These are phyloP conservation scores for Vitis hybrid DNA, from an alignment of 177 flowering plant species.

Conservation along the genomic window DNA sequence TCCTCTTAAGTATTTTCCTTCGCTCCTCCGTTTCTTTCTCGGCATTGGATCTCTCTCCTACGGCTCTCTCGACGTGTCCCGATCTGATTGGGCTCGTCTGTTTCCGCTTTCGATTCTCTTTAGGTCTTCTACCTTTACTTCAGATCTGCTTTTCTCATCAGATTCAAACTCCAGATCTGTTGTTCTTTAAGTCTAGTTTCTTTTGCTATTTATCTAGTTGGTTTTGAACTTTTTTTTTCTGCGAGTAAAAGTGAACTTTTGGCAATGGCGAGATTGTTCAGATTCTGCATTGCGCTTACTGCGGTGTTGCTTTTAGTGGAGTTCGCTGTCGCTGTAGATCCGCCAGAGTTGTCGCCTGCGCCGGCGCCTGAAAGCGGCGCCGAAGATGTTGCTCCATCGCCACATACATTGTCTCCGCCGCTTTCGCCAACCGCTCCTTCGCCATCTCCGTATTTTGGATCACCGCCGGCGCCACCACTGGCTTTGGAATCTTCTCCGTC, in stretches of 20 bases:
- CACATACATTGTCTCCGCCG: conserved; percentile 11
- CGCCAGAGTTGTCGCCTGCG: conserved; percentile 7
- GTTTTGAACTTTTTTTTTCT: neutral
- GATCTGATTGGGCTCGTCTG: too few relatives aligned
- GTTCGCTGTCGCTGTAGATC: conserved; percentile 14
- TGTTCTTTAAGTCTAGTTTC: neutral
- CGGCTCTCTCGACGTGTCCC: too few relatives aligned
- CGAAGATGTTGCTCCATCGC: conserved; percentile 10
- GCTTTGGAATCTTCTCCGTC: conserved; percentile 7
- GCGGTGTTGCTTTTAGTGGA: conserved; percentile 11
- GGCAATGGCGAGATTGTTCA: conserved; percentile 14
- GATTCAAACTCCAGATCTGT: too few relatives aligned
- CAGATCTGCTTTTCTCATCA: too few relatives aligned
- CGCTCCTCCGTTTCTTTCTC: too few relatives aligned
- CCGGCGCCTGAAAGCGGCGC: conserved; percentile 17
- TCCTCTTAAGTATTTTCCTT: too few relatives aligned
- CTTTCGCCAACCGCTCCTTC: conserved; percentile 13
- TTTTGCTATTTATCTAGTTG: neutral
- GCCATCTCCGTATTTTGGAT: conserved; percentile 5
- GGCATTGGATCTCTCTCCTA: too few relatives aligned
- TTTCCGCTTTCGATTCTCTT: too few relatives aligned
- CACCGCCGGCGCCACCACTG: conserved; percentile 5
- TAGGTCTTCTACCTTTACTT: too few relatives aligned
- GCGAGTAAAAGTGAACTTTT: neutral
- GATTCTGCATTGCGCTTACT: conserved; percentile 12